Evolutionary conservation across 768 basidiomycete genomes (phyloP), one percentile per base, ranked within the genome.

Genomic region (Phylloporus arenicola): DNA sequence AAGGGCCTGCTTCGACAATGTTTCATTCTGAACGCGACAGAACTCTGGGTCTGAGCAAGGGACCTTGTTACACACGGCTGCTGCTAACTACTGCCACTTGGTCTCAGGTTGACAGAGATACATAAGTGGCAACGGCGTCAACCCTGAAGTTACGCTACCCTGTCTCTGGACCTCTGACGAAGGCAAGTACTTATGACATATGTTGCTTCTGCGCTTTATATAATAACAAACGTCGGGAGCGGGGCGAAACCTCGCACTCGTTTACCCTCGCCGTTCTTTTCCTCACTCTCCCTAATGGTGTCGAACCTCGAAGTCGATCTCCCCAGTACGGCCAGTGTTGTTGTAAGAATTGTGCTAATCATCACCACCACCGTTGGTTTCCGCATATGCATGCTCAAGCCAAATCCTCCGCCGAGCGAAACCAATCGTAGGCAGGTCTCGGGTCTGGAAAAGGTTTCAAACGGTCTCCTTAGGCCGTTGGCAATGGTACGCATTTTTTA

Each of bases 361-460:
- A 3, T 39, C 0, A 19, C 17, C 30, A 48, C 48, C 9, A 58
- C 51, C 2, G 6, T 43, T 3, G 51, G 51, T 6, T 25, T 55
- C 6, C 52, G 51, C 6, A 9, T 58, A 12, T 42, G 52, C 31
- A 48, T 45, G 39, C 13, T 38, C 30, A 40, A 40, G 5, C 54
- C 51, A 7, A 54, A 56, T 27, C 55, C 55, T 1, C 27, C 52
- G 8, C 55, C 48, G 8, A 14, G 31, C 16, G 3, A 33, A 1
- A 12, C 22, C 25, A n/a, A 33, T 3, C 20, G 41, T 16, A 38
- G 30, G 22, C 16, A 29, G 12, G 22, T 35, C 3, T 56, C 52
- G 1, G 5, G 22, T 6, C 14, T 53, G 16, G 51, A 55, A 17
- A 29, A 24, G 1, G 6, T 30, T n/a, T 48, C 20, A 12, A 46